These are phyloP conservation scores for Eutreptiella sp. DNA, from an alignment of 208 protist species.

Conservation along the genomic window DNA sequence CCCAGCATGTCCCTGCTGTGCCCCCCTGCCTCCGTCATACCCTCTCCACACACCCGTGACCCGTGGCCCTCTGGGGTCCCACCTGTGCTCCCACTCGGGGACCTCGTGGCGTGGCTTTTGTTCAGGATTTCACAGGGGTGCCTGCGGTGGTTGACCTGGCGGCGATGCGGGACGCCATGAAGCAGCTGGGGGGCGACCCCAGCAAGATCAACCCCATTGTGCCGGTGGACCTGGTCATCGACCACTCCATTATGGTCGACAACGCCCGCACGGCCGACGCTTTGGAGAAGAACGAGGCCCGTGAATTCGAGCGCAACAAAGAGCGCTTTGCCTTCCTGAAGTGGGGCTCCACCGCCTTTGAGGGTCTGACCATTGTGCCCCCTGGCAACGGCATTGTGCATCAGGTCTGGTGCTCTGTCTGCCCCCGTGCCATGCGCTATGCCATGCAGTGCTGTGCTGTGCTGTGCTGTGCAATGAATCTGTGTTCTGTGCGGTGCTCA, in stretches of 20 bases:
- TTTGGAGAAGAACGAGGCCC: slow-evolving; percentile 74
- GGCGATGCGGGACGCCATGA: slow-evolving; percentile 85
- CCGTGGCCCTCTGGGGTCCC: not conserved
- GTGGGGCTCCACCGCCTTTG: slow-evolving; percentile 89
- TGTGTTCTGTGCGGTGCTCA: too few relatives aligned
- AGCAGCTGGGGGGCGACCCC: slow-evolving; percentile 79
- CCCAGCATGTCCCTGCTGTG: too few relatives aligned
- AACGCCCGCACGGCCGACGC: slow-evolving; percentile 58
- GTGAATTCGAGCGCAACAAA: slow-evolving; percentile 88
- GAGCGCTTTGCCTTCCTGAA: slow-evolving; percentile 95
- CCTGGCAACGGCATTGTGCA: slow-evolving; percentile 93
- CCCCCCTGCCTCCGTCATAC: not conserved
- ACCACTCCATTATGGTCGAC: slow-evolving; percentile 91
- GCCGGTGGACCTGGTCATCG: slow-evolving; percentile 92
- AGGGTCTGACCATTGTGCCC: slow-evolving; percentile 88
- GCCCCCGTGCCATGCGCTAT: too few relatives aligned
- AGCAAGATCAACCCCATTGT: slow-evolving; percentile 86
- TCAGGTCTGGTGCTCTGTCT: too few relatives aligned
- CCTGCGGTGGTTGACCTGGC: slow-evolving; percentile 92
- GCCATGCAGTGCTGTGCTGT: too few relatives aligned
- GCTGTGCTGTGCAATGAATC: too few relatives aligned
- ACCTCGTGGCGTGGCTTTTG: not conserved
- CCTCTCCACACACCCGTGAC: not conserved
- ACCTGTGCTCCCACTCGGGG: not conserved
- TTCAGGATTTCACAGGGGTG: slow-evolving; percentile 84